Conservation (phyloP, 352 stramenopile species). For the Globisporangium spinosum region DNA sequence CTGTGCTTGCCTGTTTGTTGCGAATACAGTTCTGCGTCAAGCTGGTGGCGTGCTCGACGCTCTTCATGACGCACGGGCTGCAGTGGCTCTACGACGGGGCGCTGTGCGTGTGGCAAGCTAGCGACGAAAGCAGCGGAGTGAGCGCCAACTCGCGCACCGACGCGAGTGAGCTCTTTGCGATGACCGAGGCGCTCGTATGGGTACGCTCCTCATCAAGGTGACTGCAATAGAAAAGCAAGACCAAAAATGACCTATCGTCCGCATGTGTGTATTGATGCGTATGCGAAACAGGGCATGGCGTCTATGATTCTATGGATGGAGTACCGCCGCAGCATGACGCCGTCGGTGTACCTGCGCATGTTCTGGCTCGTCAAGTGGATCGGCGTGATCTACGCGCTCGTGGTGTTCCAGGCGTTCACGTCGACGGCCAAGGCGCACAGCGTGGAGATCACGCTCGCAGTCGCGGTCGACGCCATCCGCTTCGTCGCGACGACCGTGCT, state of each 20-base stretch:
- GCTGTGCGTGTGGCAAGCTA: constrained; percentile 22
- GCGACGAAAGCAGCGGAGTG: background rate
- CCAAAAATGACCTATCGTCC: background rate
- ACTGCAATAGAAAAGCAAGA: background rate
- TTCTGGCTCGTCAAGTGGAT: constrained; percentile 68
- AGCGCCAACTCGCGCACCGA: constrained; percentile 30
- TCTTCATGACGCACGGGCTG: constrained; percentile 45
- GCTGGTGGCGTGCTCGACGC: constrained; percentile 36
- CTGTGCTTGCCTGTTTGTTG: background rate
- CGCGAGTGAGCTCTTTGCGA: constrained; percentile 34
- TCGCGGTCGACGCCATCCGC: constrained; percentile 31
- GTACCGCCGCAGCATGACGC: constrained; percentile 55
- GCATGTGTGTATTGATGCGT: background rate
- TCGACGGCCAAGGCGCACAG: constrained; percentile 1
- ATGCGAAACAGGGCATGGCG: constrained; percentile 31
- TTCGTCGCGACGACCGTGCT: constrained; percentile 45
- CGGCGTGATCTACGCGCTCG: constrained; percentile 37
- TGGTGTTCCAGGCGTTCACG: constrained; percentile 30
- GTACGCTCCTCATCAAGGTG: constrained; percentile 19
- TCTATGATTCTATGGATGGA: constrained; percentile 71
- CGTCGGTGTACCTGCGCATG: constrained; percentile 47
- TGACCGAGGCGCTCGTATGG: constrained; percentile 62
- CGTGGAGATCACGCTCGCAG: constrained; percentile 12
- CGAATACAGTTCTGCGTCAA: constrained; percentile 55
- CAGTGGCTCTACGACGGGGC: constrained; percentile 48